Evolutionary conservation across 2,329 filamentous ascomycete species (phyloP), one percentile per base, ranked within the genome.

Genomic region (Fusarium phyllophilum): DNA sequence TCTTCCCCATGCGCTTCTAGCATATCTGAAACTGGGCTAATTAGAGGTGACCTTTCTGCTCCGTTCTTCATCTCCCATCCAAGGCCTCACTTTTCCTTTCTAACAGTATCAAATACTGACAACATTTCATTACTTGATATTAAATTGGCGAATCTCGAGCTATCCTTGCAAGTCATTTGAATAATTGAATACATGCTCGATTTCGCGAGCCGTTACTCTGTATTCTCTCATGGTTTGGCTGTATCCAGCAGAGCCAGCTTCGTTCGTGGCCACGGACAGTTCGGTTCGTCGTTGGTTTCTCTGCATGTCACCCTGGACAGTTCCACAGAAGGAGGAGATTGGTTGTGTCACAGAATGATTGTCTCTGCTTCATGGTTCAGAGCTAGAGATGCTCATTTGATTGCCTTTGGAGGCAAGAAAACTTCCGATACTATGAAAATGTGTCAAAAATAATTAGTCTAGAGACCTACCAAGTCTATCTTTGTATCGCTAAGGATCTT

Each of bases 11-110:
- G 63, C 39, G 52, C 49, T 59, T 57, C 34, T 60, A 63, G 52
- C 46, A 69, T 75, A 42, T 77, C 73, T 78, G 77, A 78, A 78
- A 78, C 77, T 41, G 58, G 56, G 52, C 77, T 78, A 78, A 76
- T 62, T 64, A 64, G 61, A 73, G 66, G 65, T 60, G 52, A 57
- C 38, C 66, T 26, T 46, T 66, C 49, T 66, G 59, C 57, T 70
- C 71, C 71, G 56, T 75, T 70, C 54, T 45, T 78, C 76, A 77
- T 78, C 73, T 78, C 76, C 75, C 67, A 46, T 34, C 55, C 64
- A 71, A 63, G 64, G 33, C 49, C 34, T 64, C 44, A 41, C 29
- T 48, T 54, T 57, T 49, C n/a, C 51, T 72, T 34, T 36, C 41
- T 54, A 38, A n/a, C 38, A 55, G 36, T 46, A 36, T 41, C 51